These are phyloP conservation scores for Trametes elegans DNA, from an alignment of 768 basidiomycete genomes.

Conservation along the genomic window DNA sequence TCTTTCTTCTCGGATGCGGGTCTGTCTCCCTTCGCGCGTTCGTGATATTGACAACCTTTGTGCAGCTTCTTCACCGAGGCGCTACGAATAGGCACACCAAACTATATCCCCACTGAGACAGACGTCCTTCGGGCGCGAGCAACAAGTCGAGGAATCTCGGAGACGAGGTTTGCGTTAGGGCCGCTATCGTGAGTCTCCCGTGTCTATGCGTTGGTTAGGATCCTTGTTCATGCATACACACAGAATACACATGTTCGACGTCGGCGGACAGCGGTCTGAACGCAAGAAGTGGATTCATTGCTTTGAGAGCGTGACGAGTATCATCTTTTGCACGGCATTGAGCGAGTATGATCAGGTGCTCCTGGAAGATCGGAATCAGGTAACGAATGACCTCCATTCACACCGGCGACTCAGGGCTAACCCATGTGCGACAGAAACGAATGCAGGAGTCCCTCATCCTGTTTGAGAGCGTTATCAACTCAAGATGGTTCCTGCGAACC, in stretches of 20 bases:
- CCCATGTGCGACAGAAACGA: slow-evolving; percentile 50
- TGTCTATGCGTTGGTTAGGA: too few relatives aligned
- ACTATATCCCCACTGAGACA: slow-evolving; percentile 82
- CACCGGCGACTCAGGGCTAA: slow-evolving; percentile 8
- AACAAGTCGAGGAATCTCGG: slow-evolving; percentile 88
- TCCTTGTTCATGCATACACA: not conserved
- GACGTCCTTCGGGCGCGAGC: slow-evolving; percentile 88
- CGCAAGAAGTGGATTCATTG: slow-evolving; percentile 64
- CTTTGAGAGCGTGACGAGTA: slow-evolving; percentile 77
- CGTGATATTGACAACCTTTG: not conserved
- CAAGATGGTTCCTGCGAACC: slow-evolving; percentile 69
- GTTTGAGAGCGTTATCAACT: slow-evolving; percentile 79
- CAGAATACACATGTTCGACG: slow-evolving; percentile 73
- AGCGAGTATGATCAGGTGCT: slow-evolving; percentile 76
- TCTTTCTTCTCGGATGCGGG: too few relatives aligned
- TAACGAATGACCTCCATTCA: slow-evolving; percentile 28
- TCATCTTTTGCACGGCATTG: slow-evolving; percentile 76
- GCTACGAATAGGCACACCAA: slow-evolving; percentile 73
- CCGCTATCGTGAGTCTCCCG: slow-evolving; percentile 38
- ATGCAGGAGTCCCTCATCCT: slow-evolving; percentile 73
- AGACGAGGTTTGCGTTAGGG: slow-evolving; percentile 79
- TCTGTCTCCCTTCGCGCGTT: not conserved
- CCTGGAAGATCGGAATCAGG: slow-evolving; percentile 66
- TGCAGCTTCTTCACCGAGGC: slow-evolving; percentile 74
- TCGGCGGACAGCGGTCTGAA: slow-evolving; percentile 64